phyloP scores from a whole-genome alignment of 345 rosid genomes.

The Hirschfeldia incana region DNA sequence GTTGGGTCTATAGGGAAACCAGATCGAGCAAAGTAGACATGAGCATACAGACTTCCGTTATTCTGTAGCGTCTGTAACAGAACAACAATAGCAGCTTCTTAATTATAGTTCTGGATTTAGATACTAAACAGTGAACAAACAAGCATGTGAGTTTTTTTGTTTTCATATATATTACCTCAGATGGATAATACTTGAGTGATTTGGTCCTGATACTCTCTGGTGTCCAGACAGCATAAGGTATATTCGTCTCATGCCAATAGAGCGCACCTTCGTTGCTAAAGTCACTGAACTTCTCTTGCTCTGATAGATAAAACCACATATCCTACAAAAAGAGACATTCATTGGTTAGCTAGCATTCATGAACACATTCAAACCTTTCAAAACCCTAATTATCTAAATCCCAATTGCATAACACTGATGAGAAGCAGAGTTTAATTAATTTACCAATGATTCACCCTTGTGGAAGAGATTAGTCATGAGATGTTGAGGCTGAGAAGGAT shows the following conservation, averaged over 20 bases:
- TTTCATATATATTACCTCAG: constrained; percentile 52
- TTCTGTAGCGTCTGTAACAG: constrained; percentile 72
- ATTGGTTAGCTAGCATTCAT: not conserved
- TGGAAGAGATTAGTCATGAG: constrained; percentile 82
- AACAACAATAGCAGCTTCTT: not conserved
- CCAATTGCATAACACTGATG: not conserved
- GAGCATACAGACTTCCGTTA: constrained; percentile 84
- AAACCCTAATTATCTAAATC: constrained; percentile 18
- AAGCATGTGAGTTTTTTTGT: too few relatives aligned
- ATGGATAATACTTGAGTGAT: constrained; percentile 66
- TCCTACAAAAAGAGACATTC: constrained; percentile 53
- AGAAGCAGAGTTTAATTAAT: not conserved
- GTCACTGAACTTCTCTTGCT: constrained; percentile 64
- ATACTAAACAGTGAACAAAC: not conserved
- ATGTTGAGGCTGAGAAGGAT: constrained; percentile 48
- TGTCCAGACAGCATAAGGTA: constrained; percentile 90
- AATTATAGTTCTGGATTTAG: not conserved
- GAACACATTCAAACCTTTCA: not conserved
- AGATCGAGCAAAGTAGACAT: constrained; percentile 83
- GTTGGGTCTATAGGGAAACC: constrained; percentile 89
- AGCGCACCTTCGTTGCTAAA: constrained; percentile 77
- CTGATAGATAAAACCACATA: constrained; percentile 94
- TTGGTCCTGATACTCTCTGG: constrained; percentile 67
- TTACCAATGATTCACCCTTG: constrained; percentile 79
- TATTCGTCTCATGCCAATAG: constrained; percentile 85